phyloP scores from a whole-genome alignment of 768 basidiomycete species.

The Lenzites betulinus region DNA sequence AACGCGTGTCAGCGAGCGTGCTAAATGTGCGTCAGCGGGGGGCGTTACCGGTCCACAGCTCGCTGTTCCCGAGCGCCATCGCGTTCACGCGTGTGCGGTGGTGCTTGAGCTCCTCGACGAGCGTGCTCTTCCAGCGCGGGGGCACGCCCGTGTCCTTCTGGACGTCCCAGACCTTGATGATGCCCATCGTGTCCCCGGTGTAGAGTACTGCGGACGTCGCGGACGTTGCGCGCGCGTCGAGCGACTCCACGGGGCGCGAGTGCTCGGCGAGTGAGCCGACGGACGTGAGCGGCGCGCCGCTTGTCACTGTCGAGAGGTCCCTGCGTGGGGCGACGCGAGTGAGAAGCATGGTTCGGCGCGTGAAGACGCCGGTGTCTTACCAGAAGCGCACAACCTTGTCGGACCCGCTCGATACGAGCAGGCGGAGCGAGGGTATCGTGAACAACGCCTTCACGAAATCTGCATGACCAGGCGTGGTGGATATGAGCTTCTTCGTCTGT shows the following conservation, averaged over 20 bases:
- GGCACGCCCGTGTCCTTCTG: constrained; percentile 42
- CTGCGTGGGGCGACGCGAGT: constrained; percentile 38
- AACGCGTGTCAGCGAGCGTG: not conserved
- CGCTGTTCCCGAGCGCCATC: constrained; percentile 60
- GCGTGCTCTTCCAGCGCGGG: constrained; percentile 52
- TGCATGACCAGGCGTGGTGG: constrained; percentile 73
- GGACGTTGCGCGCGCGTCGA: constrained; percentile 57
- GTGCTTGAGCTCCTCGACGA: constrained; percentile 57
- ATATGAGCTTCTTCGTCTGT: constrained; percentile 72
- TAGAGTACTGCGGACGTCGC: constrained; percentile 57
- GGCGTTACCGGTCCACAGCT: constrained; percentile 87
- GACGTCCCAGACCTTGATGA: constrained; percentile 81
- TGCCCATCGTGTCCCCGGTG: constrained; percentile 91
- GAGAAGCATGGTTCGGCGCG: not conserved
- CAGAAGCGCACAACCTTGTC: constrained; percentile 89
- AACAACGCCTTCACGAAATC: constrained; percentile 91
- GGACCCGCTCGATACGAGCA: constrained; percentile 86
- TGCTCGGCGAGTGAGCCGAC: constrained; percentile 79
- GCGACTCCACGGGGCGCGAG: constrained; percentile 82
- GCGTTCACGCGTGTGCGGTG: constrained; percentile 88
- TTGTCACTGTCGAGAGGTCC: constrained; percentile 58
- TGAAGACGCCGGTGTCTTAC: constrained; percentile 45
- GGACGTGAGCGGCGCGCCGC: constrained; percentile 46
- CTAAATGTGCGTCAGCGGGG: not conserved
- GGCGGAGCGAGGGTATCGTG: constrained; percentile 60